Percentiles rank a stretch among this genome's conserved stretches.
Conservation (phyloP, 2,329 filamentous ascomycete species). For the Aspergillus luchuensis region DNA sequence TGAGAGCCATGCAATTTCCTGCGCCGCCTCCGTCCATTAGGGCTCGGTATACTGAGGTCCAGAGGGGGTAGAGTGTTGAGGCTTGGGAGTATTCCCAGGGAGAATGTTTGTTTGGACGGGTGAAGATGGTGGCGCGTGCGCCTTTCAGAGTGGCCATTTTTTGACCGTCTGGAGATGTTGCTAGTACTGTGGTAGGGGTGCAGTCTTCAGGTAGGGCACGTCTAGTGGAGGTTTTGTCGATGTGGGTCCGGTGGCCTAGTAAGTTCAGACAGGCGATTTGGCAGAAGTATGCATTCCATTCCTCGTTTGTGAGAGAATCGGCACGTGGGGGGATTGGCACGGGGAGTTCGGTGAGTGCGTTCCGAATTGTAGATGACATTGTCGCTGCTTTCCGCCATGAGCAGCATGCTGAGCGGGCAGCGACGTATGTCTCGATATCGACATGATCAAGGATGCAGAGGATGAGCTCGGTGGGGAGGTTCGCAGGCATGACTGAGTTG, state of each 20-base stretch:
- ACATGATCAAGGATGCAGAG: constrained; percentile 22
- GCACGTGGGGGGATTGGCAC: constrained; percentile 13
- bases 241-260: constrained; percentile 13
- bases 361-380: constrained; percentile 18
- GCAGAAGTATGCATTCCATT: constrained; percentile 22
- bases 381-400: constrained; percentile 22
- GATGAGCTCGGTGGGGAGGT: constrained; percentile 24
- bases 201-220: constrained; percentile 13
- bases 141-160: constrained; percentile 18
- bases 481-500: constrained; percentile 7
- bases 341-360: constrained; percentile 17
- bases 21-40: constrained; percentile 10
- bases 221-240: constrained; percentile 13
- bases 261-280: constrained; percentile 22
- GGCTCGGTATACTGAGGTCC: constrained; percentile 22
- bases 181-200: constrained; percentile 14
- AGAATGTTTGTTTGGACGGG: neutral
- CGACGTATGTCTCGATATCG: constrained; percentile 21
- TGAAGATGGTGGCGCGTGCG: constrained; percentile 15
- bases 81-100: constrained; percentile 14
- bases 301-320: constrained; percentile 11
- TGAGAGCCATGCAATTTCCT: constrained; percentile 8
- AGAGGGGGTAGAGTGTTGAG: constrained; percentile 21
- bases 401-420: constrained; percentile 21
- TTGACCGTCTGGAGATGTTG: constrained; percentile 13